Conservation (phyloP, 495 filamentous ascomycete species). For the Filosporella fistucella region DNA sequence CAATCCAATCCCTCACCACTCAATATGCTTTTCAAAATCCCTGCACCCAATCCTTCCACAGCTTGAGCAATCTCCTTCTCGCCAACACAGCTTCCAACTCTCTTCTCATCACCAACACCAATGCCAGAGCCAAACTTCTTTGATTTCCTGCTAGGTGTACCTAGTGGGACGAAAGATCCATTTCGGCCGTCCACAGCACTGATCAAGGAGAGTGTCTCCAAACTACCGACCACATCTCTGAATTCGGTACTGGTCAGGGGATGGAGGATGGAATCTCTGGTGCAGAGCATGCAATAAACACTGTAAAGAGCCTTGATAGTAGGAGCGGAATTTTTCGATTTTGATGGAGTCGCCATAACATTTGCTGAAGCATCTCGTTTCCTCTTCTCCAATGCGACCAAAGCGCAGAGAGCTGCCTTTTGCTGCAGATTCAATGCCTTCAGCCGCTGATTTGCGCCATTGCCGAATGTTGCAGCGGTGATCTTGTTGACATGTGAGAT, state of each 20-base stretch:
- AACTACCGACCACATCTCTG: slow-evolving; percentile 81
- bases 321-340: slow-evolving; percentile 50
- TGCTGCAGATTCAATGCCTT: slow-evolving; percentile 90
- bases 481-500: slow-evolving; percentile 89
- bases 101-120: slow-evolving; percentile 56
- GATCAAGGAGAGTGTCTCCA: slow-evolving; percentile 80
- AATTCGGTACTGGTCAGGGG: slow-evolving; percentile 87
- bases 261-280: slow-evolving; percentile 75
- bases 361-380: slow-evolving; percentile 39
- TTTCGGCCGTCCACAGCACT: slow-evolving; percentile 71
- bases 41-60: slow-evolving; percentile 60
- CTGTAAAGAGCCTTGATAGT: slow-evolving; percentile 76
- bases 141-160: slow-evolving; percentile 55
- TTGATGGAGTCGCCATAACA: slow-evolving; percentile 52
- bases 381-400: slow-evolving; percentile 73
- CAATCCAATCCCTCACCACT: slow-evolving; percentile 32
- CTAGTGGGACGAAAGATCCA: slow-evolving; percentile 52
- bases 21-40: slow-evolving; percentile 49
- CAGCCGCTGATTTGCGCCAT: slow-evolving; percentile 76
- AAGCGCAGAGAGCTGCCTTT: slow-evolving; percentile 87
- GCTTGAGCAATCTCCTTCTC: slow-evolving; percentile 71
- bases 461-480: slow-evolving; percentile 79
- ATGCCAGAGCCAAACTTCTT: slow-evolving; percentile 33
- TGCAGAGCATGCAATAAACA: slow-evolving; percentile 75
- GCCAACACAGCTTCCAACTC: slow-evolving; percentile 70